Percentiles rank a stretch among this genome's conserved stretches.
These are phyloP conservation scores for Coemansia sp. DNA, from an alignment of 192 early-diverging fungal genomes.

Conservation along the genomic window DNA sequence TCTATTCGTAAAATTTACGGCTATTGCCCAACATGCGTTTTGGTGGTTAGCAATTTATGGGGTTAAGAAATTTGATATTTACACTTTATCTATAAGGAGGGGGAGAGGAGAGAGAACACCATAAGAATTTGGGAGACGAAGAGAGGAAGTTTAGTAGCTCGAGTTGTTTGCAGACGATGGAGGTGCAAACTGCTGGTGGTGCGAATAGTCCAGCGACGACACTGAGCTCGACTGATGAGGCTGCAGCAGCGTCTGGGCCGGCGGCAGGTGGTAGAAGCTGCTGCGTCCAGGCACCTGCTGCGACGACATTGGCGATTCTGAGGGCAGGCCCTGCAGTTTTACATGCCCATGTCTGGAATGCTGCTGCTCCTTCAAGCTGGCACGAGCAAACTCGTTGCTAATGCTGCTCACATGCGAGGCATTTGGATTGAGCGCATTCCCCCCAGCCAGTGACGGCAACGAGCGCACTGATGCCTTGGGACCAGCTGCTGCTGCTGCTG, in stretches of 20 bases:
- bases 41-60: too few relatives aligned
- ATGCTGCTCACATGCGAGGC: slow-evolving; percentile 7
- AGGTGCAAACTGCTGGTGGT: slow-evolving; percentile 13
- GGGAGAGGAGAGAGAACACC: too few relatives aligned
- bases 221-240: slow-evolving; percentile 6
- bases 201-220: slow-evolving; percentile 8
- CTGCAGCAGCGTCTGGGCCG: slow-evolving; percentile 46
- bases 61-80: neutral
- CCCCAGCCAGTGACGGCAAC: slow-evolving; percentile 35
- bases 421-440: neutral
- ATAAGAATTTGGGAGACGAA: neutral
- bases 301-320: slow-evolving; percentile 20
- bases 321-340: slow-evolving; percentile 9
- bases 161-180: slow-evolving; percentile 16
- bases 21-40: too few relatives aligned
- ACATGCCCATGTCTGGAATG: slow-evolving; percentile 4
- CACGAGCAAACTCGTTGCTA: slow-evolving; percentile 24
- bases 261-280: slow-evolving; percentile 37
- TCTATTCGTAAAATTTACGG: too few relatives aligned
- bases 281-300: slow-evolving; percentile 21
- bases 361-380: slow-evolving; percentile 17
- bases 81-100: neutral
- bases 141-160: slow-evolving; percentile 4
- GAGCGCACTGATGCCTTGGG: slow-evolving; percentile 37
- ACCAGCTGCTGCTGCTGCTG: slow-evolving; percentile 5